These are phyloP conservation scores for Batkoa obscura DNA, from an alignment of 371 early-diverging fungal genomes.

Conservation along the genomic window DNA sequence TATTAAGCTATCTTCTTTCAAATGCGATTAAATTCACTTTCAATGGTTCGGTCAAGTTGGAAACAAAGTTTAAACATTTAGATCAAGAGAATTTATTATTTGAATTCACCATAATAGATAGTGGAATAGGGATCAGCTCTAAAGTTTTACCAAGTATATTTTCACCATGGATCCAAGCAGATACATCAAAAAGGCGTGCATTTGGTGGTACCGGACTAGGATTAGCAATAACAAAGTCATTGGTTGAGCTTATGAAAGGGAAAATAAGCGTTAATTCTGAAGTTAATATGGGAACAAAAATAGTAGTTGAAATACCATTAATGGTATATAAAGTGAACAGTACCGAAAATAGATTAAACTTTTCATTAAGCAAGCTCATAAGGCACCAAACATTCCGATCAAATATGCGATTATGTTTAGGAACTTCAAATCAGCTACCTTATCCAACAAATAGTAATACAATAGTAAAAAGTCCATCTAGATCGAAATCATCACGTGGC, in stretches of 20 bases:
- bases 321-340: neutral
- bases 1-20: constrained; percentile 64
- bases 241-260: constrained; percentile 35
- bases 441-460: neutral
- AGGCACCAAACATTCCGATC: neutral
- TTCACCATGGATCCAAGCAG: constrained; percentile 37
- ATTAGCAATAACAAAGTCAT: constrained; percentile 23
- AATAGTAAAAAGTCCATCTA: neutral
- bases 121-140: constrained; percentile 61
- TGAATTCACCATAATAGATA: constrained; percentile 32
- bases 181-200: constrained; percentile 25
- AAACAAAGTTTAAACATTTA: neutral
- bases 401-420: neutral
- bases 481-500: neutral
- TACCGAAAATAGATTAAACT: neutral
- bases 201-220: constrained; percentile 29
- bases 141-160: constrained; percentile 12
- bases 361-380: neutral
- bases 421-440: too few species aligned
- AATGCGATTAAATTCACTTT: constrained; percentile 78
- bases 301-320: neutral
- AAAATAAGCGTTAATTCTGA: neutral
- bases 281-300: neutral
- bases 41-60: constrained; percentile 27
- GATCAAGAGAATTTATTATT: neutral